Percentiles rank a stretch among this genome's conserved stretches.
These are phyloP conservation scores for Kluyveromyces dobzhanskii DNA, from an alignment of 805 yeast species.

Conservation along the genomic window DNA sequence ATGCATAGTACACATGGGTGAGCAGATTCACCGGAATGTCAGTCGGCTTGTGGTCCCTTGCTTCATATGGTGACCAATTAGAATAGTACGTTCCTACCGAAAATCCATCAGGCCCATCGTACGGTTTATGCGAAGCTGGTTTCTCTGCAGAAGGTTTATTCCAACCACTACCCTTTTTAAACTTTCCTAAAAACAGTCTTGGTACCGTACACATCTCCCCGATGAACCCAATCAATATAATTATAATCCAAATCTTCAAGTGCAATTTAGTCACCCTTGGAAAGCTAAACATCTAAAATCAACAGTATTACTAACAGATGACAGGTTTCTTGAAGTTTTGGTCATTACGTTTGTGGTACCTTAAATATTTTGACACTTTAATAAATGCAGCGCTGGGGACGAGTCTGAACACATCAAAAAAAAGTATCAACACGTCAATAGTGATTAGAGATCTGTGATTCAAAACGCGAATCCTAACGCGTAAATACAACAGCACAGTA, in stretches of 20 bases:
- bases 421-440: too few relatives aligned
- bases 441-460: too few relatives aligned
- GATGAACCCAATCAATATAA: conserved; percentile 1
- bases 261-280: not conserved
- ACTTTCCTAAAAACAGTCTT: not conserved
- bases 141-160: conserved; percentile 1
- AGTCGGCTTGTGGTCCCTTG: conserved; percentile 48
- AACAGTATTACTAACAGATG: not conserved
- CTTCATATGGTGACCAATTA: conserved; percentile 60
- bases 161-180: not conserved
- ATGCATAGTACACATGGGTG: conserved; percentile 74
- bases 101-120: conserved; percentile 6
- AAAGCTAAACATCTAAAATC: not conserved
- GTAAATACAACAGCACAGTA: too few relatives aligned
- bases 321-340: not conserved
- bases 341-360: too few relatives aligned
- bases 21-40: conserved; percentile 50
- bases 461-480: too few relatives aligned
- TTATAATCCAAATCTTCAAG: not conserved
- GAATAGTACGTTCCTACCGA: conserved; percentile 39
- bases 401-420: too few relatives aligned
- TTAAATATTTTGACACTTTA: too few relatives aligned
- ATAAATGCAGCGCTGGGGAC: too few relatives aligned
- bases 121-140: conserved; percentile 5
- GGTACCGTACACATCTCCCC: conserved; percentile 4